phyloP scores from a whole-genome alignment of 371 early-diverging fungal genomes.

The Mortierella sp. region DNA sequence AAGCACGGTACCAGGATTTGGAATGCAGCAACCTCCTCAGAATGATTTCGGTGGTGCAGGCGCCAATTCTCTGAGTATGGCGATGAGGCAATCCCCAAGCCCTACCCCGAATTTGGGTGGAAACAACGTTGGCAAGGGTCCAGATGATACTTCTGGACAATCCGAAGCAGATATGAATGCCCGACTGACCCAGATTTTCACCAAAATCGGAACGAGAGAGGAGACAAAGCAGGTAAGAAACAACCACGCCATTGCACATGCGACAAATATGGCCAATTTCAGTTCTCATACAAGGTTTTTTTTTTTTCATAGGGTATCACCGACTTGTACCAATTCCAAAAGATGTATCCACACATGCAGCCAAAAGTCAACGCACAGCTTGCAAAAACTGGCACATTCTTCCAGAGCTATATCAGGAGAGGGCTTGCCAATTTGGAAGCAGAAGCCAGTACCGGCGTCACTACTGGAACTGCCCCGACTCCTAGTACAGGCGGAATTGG shows the following conservation, averaged over 20 bases:
- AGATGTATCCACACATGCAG: slow-evolving; percentile 72
- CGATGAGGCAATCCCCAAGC: slow-evolving; percentile 14
- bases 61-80: slow-evolving; percentile 21
- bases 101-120: slow-evolving; percentile 3
- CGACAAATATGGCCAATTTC: too few relatives aligned
- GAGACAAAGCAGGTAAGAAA: slow-evolving; percentile 72
- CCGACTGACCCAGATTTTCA: slow-evolving; percentile 74
- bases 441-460: slow-evolving; percentile 61
- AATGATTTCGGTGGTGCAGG: slow-evolving; percentile 30
- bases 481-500: not conserved
- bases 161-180: slow-evolving; percentile 65
- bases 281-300: too few relatives aligned
- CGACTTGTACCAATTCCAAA: slow-evolving; percentile 82
- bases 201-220: slow-evolving; percentile 77
- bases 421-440: slow-evolving; percentile 70
- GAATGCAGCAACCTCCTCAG: slow-evolving; percentile 16
- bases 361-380: slow-evolving; percentile 69
- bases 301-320: slow-evolving; percentile 67
- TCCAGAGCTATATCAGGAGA: slow-evolving; percentile 83
- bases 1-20: slow-evolving; percentile 10
- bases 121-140: slow-evolving; percentile 8
- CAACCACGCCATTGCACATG: too few relatives aligned
- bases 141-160: slow-evolving; percentile 25
- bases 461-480: slow-evolving; percentile 6
- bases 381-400: slow-evolving; percentile 73